These are phyloP conservation scores for Clonostachys chloroleuca DNA, from an alignment of 2,329 filamentous ascomycete species.

Conservation along the genomic window DNA sequence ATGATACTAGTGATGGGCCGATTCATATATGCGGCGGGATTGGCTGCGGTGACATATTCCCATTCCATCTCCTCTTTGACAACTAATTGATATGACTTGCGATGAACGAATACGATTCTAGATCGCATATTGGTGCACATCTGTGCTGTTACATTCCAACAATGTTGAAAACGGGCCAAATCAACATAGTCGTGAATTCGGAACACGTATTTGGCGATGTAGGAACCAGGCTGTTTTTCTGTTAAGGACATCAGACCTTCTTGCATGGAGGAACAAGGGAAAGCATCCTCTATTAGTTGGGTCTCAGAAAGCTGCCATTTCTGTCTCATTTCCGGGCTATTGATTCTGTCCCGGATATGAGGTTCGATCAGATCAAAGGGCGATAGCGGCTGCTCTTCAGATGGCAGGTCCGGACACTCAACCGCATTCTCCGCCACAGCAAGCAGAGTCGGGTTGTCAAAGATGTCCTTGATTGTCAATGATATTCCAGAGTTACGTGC, in stretches of 20 bases:
- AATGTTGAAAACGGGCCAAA: constrained; percentile 3
- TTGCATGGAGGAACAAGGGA: constrained; percentile 27
- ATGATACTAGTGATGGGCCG: not conserved
- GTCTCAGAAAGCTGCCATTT: not conserved
- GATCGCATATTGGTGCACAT: constrained; percentile 3
- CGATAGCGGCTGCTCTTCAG: not conserved
- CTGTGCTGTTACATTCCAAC: constrained; percentile 4
- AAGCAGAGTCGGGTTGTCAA: constrained; percentile 3
- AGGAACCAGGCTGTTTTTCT: constrained; percentile 19
- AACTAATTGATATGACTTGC: constrained; percentile 4
- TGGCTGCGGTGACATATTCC: not conserved
- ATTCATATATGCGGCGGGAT: not conserved
- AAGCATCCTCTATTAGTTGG: constrained; percentile 17
- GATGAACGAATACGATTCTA: constrained; percentile 4
- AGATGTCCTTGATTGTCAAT: constrained; percentile 4
- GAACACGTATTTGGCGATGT: constrained; percentile 19
- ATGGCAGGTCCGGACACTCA: not conserved
- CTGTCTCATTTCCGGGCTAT: too few relatives aligned
- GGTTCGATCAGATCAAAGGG: not conserved
- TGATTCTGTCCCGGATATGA: too few relatives aligned
- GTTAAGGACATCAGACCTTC: constrained; percentile 26
- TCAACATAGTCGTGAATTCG: constrained; percentile 9
- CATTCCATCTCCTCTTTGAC: constrained; percentile 3
- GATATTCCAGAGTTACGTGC: not conserved
- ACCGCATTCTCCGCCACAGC: not conserved